Conservation (phyloP, 2,329 filamentous ascomycete species). For the Colletotrichum phormii region DNA sequence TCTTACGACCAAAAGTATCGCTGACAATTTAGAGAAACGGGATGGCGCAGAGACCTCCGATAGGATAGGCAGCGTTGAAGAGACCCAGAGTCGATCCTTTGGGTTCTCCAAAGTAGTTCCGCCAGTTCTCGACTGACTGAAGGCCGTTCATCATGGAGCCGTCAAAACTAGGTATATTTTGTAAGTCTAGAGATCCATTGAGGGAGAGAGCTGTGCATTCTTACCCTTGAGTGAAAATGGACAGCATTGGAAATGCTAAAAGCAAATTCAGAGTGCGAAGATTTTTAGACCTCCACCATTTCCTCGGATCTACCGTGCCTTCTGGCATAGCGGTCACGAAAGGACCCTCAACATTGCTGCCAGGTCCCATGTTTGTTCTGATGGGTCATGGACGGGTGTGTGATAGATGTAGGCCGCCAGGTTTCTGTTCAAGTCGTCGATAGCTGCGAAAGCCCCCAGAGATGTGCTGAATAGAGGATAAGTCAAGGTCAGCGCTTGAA, state of each 20-base stretch:
- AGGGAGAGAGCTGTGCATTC: not conserved
- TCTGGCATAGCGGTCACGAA: not conserved
- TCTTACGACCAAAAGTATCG: constrained; percentile 54
- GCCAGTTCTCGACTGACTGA: constrained; percentile 55
- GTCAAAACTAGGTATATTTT: not conserved
- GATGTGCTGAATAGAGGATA: too few relatives aligned
- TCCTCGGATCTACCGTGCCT: not conserved
- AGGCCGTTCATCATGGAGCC: constrained; percentile 59
- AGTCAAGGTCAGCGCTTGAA: too few relatives aligned
- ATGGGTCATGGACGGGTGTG: too few relatives aligned
- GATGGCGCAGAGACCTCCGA: constrained; percentile 52
- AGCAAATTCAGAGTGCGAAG: not conserved
- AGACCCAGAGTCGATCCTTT: constrained; percentile 48
- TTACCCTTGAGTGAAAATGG: not conserved
- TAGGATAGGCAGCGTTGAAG: constrained; percentile 50
- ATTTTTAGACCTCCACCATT: not conserved
- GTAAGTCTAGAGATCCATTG: too few relatives aligned
- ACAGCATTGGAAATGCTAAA: not conserved
- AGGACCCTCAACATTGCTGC: not conserved
- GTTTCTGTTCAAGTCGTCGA: too few relatives aligned
- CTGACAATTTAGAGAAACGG: constrained; percentile 50
- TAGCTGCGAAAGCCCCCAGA: too few relatives aligned
- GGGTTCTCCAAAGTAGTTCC: constrained; percentile 52
- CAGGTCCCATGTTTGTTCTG: not conserved
- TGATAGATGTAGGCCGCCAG: too few relatives aligned